These are phyloP conservation scores for Aspergillus carlsbadensis DNA, from an alignment of 495 filamentous ascomycete genomes.

Conservation along the genomic window DNA sequence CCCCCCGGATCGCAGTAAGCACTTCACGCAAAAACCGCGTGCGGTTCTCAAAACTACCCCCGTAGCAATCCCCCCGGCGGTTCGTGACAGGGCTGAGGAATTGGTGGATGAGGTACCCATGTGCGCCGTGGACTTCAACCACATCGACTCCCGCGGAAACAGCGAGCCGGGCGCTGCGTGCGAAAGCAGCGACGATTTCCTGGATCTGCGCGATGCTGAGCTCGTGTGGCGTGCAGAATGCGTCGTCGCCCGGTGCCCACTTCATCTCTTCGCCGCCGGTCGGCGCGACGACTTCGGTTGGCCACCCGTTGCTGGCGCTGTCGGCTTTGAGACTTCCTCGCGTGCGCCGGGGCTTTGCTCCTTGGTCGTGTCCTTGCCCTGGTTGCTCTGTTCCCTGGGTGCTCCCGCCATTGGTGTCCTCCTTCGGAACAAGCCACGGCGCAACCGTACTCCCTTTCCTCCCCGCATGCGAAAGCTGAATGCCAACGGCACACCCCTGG, in stretches of 20 bases:
- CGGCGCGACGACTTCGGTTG: slow-evolving; percentile 61
- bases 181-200: slow-evolving; percentile 60
- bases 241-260: slow-evolving; percentile 37
- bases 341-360: too few species aligned
- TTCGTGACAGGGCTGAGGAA: slow-evolving; percentile 65
- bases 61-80: slow-evolving; percentile 61
- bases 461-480: slow-evolving; percentile 75
- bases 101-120: slow-evolving; percentile 67
- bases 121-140: slow-evolving; percentile 59
- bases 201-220: slow-evolving; percentile 57
- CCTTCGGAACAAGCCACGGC: slow-evolving; percentile 53
- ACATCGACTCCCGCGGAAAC: slow-evolving; percentile 67
- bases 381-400: too few species aligned
- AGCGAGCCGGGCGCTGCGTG: slow-evolving; percentile 56
- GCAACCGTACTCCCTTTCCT: slow-evolving; percentile 66
- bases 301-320: slow-evolving; percentile 64
- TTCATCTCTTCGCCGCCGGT: slow-evolving; percentile 49
- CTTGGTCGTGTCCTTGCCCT: too few species aligned
- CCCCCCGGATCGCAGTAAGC: slow-evolving; percentile 50
- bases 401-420: too few species aligned
- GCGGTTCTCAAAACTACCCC: slow-evolving; percentile 57
- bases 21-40: slow-evolving; percentile 56
- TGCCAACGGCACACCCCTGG: slow-evolving; percentile 65
- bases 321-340: slow-evolving; percentile 41
- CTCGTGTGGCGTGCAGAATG: slow-evolving; percentile 35